These are phyloP conservation scores for Sophora flavescens DNA, from an alignment of 306 rosid species.

Conservation along the genomic window DNA sequence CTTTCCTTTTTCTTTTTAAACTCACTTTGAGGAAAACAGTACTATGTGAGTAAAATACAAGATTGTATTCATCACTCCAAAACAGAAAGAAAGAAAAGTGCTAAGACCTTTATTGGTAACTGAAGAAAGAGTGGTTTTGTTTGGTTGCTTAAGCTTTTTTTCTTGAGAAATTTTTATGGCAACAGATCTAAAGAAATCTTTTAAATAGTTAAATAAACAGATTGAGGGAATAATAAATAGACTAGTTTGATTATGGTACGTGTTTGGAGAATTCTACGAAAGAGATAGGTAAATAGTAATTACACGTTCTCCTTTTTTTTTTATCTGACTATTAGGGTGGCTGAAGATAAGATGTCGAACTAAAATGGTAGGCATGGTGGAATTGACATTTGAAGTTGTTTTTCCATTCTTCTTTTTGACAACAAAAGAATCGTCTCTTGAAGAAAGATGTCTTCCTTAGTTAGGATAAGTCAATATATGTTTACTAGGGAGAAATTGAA, in stretches of 20 bases:
- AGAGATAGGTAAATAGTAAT: neutral
- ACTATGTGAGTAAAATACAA: neutral
- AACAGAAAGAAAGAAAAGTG: neutral
- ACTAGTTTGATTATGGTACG: neutral
- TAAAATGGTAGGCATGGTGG: constrained; percentile 27
- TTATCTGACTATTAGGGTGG: too few species aligned
- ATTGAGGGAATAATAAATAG: neutral
- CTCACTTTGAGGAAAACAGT: neutral
- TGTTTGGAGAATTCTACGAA: constrained; percentile 17
- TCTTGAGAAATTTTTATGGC: neutral
- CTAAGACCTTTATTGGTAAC: neutral
- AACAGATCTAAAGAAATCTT: neutral
- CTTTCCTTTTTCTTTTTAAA: neutral
- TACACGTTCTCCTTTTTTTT: too few species aligned
- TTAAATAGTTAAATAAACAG: too few species aligned
- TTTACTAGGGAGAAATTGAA: neutral
- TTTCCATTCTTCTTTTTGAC: constrained; percentile 29
- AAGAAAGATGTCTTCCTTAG: constrained; percentile 26
- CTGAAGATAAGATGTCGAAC: too few species aligned
- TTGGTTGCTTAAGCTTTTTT: constrained; percentile 3
- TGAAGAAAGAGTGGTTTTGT: constrained; percentile 46
- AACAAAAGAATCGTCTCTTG: constrained; percentile 1
- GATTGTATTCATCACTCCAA: neutral
- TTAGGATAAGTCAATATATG: constrained; percentile 25
- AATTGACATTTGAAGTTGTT: constrained; percentile 31